phyloP scores from a whole-genome alignment of 2,329 filamentous ascomycete genomes.

The Exophiala sideris region DNA sequence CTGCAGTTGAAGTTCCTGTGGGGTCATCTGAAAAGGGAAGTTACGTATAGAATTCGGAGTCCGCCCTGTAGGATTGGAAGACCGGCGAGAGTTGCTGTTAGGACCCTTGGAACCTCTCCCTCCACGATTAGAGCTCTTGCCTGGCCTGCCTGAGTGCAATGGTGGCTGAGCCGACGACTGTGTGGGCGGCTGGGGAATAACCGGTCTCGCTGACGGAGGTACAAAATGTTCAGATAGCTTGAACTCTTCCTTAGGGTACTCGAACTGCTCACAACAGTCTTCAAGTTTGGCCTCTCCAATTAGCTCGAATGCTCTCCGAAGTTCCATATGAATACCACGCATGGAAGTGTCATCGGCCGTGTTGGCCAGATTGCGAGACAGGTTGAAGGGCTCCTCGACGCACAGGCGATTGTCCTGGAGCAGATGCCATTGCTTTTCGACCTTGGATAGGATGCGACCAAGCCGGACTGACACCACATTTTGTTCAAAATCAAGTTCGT shows the following conservation, averaged over 20 bases:
- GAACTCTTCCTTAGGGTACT: conserved; percentile 66
- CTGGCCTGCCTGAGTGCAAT: conserved; percentile 41
- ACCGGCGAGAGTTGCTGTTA: conserved; percentile 47
- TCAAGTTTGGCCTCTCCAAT: conserved; percentile 74
- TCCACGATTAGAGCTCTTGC: conserved; percentile 49
- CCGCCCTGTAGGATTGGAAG: conserved; percentile 56
- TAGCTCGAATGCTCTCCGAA: conserved; percentile 81
- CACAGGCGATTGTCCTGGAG: conserved; percentile 79
- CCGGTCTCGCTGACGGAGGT: conserved; percentile 54
- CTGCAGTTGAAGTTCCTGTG: conserved; percentile 37
- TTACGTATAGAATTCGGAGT: conserved; percentile 37
- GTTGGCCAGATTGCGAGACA: conserved; percentile 82
- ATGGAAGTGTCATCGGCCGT: conserved; percentile 95
- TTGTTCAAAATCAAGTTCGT: conserved; percentile 87
- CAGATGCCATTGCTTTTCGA: conserved; percentile 84
- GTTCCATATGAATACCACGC: conserved; percentile 81
- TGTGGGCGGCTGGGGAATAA: conserved; percentile 44
- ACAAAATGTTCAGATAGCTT: conserved; percentile 27
- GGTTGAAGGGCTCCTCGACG: conserved; percentile 96
- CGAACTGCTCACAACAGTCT: conserved; percentile 82
- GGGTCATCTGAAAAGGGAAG: conserved; percentile 35
- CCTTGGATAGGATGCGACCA: conserved; percentile 73
- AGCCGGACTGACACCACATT: conserved; percentile 79
- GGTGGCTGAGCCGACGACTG: conserved; percentile 1
- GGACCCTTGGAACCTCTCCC: conserved; percentile 48